phyloP scores from a whole-genome alignment of 1,284 basidiomycete genomes.

The Naganishia cerealis region DNA sequence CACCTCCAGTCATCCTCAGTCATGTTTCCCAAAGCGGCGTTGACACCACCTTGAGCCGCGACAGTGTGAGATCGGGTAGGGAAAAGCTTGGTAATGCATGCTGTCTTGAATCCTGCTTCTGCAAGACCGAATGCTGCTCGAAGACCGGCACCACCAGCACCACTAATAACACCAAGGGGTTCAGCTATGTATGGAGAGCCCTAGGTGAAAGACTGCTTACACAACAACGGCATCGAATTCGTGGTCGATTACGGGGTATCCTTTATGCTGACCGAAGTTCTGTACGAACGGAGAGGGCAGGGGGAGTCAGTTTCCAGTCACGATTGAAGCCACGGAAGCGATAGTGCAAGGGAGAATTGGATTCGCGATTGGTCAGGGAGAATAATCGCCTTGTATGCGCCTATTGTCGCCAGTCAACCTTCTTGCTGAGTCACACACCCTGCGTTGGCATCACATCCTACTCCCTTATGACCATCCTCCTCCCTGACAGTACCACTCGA shows the following conservation, averaged over 20 bases:
- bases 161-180: constrained; percentile 45
- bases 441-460: no score
- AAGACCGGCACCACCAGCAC: constrained; percentile 96
- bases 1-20: constrained; percentile 99
- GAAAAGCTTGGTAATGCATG: constrained; percentile 98
- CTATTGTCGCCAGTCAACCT: not conserved
- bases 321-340: not conserved
- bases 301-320: not conserved
- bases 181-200: not conserved
- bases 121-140: constrained; percentile 98
- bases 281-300: constrained; percentile 28
- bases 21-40: constrained; percentile 98
- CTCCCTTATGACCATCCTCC: no score
- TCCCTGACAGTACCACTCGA: not conserved
- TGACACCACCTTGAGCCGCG: constrained; percentile 98
- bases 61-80: constrained; percentile 99
- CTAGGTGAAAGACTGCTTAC: not conserved
- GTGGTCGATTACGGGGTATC: constrained; percentile 94
- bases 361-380: not conserved
- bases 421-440: not conserved
- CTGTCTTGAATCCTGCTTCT: constrained; percentile 96
- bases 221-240: constrained; percentile 48
- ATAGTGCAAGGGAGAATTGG: not conserved
- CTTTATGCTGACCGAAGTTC: constrained; percentile 54
- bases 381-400: not conserved